Percentiles rank a stretch among this genome's conserved stretches.
These are phyloP conservation scores for Cucurbita moschata DNA, from an alignment of 306 rosid genomes.

Conservation along the genomic window DNA sequence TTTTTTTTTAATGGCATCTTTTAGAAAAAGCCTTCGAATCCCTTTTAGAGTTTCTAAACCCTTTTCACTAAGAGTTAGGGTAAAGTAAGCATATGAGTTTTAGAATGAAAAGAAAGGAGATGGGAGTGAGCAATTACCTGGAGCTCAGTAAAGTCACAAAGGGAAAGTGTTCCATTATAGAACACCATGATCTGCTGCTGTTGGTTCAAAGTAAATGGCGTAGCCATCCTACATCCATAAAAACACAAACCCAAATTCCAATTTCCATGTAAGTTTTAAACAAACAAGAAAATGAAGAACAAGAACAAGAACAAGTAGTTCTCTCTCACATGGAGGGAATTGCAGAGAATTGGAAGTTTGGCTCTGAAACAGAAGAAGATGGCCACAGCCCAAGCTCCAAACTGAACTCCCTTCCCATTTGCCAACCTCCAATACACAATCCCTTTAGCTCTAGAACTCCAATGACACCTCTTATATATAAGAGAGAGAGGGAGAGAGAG, in stretches of 20 bases:
- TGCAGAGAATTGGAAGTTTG: background rate
- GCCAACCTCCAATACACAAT: background rate
- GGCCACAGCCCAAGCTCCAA: constrained; percentile 1
- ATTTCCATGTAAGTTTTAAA: background rate
- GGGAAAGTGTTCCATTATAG: constrained; percentile 7
- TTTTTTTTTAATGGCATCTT: no score
- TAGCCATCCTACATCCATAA: constrained; percentile 1
- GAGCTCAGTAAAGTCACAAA: constrained; percentile 15
- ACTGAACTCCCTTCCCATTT: constrained; percentile 5
- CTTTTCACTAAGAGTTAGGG: background rate
- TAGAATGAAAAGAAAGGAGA: no score
- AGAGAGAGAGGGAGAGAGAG: no score
- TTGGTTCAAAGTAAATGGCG: background rate
- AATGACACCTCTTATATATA: background rate
- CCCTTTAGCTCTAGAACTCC: background rate
- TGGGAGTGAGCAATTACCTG: constrained; percentile 6
- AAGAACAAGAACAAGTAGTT: background rate
- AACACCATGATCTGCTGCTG: constrained; percentile 1
- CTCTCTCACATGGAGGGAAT: background rate
- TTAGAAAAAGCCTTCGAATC: no score
- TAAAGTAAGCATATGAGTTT: no score
- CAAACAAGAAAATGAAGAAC: background rate
- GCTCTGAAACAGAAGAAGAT: background rate
- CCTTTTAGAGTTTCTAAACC: no score
- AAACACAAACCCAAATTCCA: background rate